phyloP scores from a whole-genome alignment of 768 basidiomycete genomes.

The Termitomyces sp. region DNA sequence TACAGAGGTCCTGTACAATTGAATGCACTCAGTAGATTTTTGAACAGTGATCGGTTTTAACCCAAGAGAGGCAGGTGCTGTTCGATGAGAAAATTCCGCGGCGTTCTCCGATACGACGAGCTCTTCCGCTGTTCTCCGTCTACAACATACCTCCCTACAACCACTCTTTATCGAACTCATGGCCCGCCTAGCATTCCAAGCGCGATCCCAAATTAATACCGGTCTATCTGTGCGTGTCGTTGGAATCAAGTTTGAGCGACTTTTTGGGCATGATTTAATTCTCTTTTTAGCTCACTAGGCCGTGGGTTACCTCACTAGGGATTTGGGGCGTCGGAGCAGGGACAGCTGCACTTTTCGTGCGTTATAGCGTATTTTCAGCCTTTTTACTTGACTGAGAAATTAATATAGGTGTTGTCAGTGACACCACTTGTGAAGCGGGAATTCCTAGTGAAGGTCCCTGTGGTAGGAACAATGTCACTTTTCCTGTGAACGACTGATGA shows the following conservation, averaged over 20 bases:
- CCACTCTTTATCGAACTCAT: constrained; percentile 23
- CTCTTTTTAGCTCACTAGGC: constrained; percentile 40
- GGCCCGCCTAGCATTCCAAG: constrained; percentile 39
- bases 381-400: neutral
- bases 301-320: constrained; percentile 58
- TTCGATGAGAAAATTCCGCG: constrained; percentile 17
- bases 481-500: constrained; percentile 4
- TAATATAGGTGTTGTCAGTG: constrained; percentile 65
- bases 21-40: neutral
- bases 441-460: constrained; percentile 66
- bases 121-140: constrained; percentile 28
- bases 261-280: constrained; percentile 12
- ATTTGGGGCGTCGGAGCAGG: constrained; percentile 75
- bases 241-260: neutral
- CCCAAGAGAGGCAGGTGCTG: neutral
- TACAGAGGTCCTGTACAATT: neutral
- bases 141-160: constrained; percentile 11
- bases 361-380: constrained; percentile 18
- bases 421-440: constrained; percentile 82
- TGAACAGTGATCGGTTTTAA: constrained; percentile 5
- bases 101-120: constrained; percentile 24
- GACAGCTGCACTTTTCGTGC: constrained; percentile 63
- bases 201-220: constrained; percentile 33
- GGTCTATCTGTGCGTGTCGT: constrained; percentile 37
- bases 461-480: constrained; percentile 45